Base-by-base conservation (phyloP, 2,329 filamentous ascomycete genomes). In the Cercospora brassicicola region DNA sequence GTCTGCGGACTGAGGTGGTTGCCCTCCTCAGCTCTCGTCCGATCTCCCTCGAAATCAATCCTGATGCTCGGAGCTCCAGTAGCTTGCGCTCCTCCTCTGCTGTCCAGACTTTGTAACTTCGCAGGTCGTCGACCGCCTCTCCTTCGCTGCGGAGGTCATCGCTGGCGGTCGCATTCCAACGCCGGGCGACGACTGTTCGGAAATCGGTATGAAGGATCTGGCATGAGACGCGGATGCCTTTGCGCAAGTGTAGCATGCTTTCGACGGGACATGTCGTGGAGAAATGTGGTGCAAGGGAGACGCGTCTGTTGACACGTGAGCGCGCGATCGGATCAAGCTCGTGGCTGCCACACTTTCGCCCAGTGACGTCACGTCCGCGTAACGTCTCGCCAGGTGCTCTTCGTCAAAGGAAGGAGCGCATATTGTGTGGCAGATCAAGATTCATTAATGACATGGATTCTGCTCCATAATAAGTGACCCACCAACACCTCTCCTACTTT, bases 51-150 rank as follows among this genome's bases (percentile, higher is more conserved):
- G 9, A 15, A 13, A 31, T 59, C 55, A 59, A 10, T 36, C 31
- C 55, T 1, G 36, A 51, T 9, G n/a, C 42, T 31, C 42, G 36
- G 20, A 62, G 60, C 42, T 53, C 39, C 15, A 62, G 23, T 20
- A 53, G 45, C 48, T 55, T 63, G 45, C 61, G 45, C 39, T 55
- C 42, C 3, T 63, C 42, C 45, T 53, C 61, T 39, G 39, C 45
- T 23, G 61, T 55, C 61, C 28, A 36, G 6, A 18, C 8, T 18
- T 9, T 36, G 61, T 36, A 26, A 6, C 2, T 48, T 42, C 23
- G 31, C 33, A 30, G n/a, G 30, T 57, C 55, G 6, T 20, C 23
- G 23, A 26, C 20, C 23, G 23, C 23, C 20, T 30, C 26, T 28
- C 15, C 48, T 28, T 28, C 23, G 23, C 7, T 28, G 48, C 11